Evolutionary conservation across 177 flowering plant genomes (phyloP).

Genomic region (Vitis hybrid): DNA sequence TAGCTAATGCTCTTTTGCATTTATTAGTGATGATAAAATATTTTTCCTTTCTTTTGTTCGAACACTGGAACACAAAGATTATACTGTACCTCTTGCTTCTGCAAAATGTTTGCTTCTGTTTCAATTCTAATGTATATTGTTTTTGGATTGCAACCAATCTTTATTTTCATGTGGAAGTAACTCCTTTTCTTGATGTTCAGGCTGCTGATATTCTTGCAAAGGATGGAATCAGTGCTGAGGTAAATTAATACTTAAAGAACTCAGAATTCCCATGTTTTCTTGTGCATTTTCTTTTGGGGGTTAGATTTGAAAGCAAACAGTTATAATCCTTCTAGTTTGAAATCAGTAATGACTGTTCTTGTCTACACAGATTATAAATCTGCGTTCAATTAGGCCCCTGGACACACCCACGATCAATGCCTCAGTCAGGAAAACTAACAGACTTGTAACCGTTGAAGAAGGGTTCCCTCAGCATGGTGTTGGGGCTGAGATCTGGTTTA

Average conservation of each 20-base stretch:
- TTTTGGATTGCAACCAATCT: neutral
- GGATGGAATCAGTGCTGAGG: slow-evolving; percentile 98
- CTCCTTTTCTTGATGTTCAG: slow-evolving; percentile 34
- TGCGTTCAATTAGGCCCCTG: slow-evolving; percentile 91
- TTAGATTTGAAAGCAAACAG: neutral
- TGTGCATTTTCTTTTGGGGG: neutral
- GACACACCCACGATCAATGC: slow-evolving; percentile 83
- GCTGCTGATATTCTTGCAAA: slow-evolving; percentile 92
- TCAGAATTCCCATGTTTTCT: neutral
- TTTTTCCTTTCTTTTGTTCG: neutral
- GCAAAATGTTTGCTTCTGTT: neutral
- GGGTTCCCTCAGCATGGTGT: slow-evolving; percentile 98
- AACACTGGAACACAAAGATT: neutral
- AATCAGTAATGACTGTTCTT: slow-evolving; percentile 6
- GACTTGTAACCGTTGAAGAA: slow-evolving; percentile 90
- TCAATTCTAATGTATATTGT: neutral
- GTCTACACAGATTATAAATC: slow-evolving; percentile 70
- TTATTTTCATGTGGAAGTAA: neutral
- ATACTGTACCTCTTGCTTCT: neutral
- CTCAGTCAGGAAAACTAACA: slow-evolving; percentile 91
- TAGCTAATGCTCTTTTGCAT: no score
- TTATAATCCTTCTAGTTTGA: neutral
- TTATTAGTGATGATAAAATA: neutral
- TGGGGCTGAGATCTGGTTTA: slow-evolving; percentile 93
- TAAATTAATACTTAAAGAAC: slow-evolving; percentile 21